Evolutionary conservation across 2,329 filamentous ascomycete species (phyloP).

Genomic region (Trichophyton mentagrophytes): DNA sequence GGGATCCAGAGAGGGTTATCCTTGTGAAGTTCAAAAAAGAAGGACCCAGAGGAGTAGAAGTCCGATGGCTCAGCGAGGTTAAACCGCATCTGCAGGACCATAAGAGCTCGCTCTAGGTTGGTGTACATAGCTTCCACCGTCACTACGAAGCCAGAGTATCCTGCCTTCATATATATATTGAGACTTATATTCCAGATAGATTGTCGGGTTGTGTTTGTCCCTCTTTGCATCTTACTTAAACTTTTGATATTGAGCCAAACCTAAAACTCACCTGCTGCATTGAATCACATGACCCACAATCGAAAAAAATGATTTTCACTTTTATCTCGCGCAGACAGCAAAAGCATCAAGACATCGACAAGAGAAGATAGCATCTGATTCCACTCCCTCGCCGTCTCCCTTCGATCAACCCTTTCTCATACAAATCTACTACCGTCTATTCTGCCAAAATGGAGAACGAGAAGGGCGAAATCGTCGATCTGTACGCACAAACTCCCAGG

Average conservation of each 20-base stretch:
- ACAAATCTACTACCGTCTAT: constrained; percentile 19
- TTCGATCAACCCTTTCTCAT: constrained; percentile 6
- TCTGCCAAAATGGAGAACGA: constrained; percentile 94
- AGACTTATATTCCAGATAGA: background rate
- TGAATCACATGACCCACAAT: constrained; percentile 17
- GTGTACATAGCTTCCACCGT: background rate
- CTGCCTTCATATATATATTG: background rate
- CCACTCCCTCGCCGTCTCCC: background rate
- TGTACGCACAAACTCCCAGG: constrained; percentile 48
- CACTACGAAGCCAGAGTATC: background rate
- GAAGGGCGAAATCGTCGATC: constrained; percentile 98
- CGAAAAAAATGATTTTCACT: constrained; percentile 6
- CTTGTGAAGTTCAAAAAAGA: constrained; percentile 45
- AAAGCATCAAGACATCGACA: constrained; percentile 2
- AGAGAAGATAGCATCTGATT: background rate
- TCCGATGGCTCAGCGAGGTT: constrained; percentile 38
- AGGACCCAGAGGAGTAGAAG: constrained; percentile 43
- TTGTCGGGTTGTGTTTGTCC: background rate
- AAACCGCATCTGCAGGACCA: constrained; percentile 17
- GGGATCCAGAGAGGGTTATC: constrained; percentile 44
- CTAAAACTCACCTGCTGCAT: background rate
- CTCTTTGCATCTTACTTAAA: background rate
- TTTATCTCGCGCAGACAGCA: constrained; percentile 6
- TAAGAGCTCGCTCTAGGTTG: constrained; percentile 13
- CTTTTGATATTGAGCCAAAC: constrained; percentile 3